Conservation (phyloP, 495 filamentous ascomycete species). For the Pseudoneurospora amorphoporcata region DNA sequence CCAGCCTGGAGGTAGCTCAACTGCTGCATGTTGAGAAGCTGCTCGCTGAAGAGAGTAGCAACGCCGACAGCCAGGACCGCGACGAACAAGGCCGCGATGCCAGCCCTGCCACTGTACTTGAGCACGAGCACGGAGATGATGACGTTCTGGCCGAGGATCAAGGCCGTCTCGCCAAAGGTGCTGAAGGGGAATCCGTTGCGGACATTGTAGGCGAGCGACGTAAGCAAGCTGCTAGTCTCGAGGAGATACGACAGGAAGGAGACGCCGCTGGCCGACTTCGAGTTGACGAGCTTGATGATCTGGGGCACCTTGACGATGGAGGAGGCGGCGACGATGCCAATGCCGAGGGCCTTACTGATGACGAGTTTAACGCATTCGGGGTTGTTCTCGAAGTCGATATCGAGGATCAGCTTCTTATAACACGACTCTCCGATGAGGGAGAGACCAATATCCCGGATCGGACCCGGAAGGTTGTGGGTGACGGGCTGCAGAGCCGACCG, state of each 20-base stretch:
- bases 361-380: conserved; percentile 68
- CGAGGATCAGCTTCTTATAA: conserved; percentile 71
- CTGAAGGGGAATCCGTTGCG: conserved; percentile 88
- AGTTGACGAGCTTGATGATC: conserved; percentile 78
- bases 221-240: conserved; percentile 76
- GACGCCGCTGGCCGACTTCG: conserved; percentile 68
- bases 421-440: conserved; percentile 73
- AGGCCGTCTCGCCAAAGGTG: conserved; percentile 87
- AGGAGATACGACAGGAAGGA: conserved; percentile 85
- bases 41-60: conserved; percentile 58
- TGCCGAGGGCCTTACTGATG: conserved; percentile 83
- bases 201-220: conserved; percentile 79
- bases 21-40: conserved; percentile 54
- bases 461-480: conserved; percentile 66
- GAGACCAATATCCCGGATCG: conserved; percentile 62
- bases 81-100: conserved; percentile 60
- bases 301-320: conserved; percentile 92
- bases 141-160: conserved; percentile 87
- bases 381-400: conserved; percentile 61
- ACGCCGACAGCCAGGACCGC: conserved; percentile 57
- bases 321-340: conserved; percentile 81
- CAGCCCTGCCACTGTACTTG: conserved; percentile 55
- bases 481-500: conserved; percentile 63
- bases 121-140: conserved; percentile 77
- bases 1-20: conserved; percentile 74